Base-by-base conservation (phyloP, 495 filamentous ascomycete species). In the Acidiella bohemica region DNA sequence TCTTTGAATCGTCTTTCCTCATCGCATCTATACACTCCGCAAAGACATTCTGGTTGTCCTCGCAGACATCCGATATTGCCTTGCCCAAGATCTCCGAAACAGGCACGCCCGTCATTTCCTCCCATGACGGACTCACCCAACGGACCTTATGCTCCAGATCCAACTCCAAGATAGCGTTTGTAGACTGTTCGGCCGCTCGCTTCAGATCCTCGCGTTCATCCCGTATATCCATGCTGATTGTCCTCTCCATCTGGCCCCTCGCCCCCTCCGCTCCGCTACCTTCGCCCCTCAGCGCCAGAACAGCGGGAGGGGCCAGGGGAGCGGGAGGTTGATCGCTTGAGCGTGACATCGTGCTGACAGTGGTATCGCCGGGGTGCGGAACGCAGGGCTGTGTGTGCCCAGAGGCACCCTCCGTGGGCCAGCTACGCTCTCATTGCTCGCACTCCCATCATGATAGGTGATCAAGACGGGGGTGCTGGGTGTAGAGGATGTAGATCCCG, bases 101-200 rank as follows among this genome's bases (percentile, higher is more conserved):
- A 29, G 69, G 52, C 4, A 82, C 85, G 34, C 90, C 90, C 32
- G 96, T 78, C 31, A 97, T 81, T 53, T 93, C 84, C 41, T 73
- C 73, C 90, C 90, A 97, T n/a, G 87, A 93, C 7, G 85, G 81
- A 60, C 88, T 96, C 42, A 90, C 87, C 84, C 92, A 96, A 55
- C 82, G 75, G 50, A 97, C 80, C 27, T 72, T 78, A 33, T 84
- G 84, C 51, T 93, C 82, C 33, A 96, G 67, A 50, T 80, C 82
- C 37, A 97, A 71, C 59, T 97, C 86, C 55, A 96, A 64, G 49
- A 97, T 95, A 39, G 93, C 81, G 62, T 94, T 96, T 55, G 90
- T 66, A 8, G 84, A 93, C 65, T 96, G 84, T 60, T 97, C 90
- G 17, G 90, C 90, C 16, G 87, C 92, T 64, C 92, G 80, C 53